Evolutionary conservation across 2,329 filamentous ascomycete species (phyloP).

Genomic region (Mariannaea elegans): DNA sequence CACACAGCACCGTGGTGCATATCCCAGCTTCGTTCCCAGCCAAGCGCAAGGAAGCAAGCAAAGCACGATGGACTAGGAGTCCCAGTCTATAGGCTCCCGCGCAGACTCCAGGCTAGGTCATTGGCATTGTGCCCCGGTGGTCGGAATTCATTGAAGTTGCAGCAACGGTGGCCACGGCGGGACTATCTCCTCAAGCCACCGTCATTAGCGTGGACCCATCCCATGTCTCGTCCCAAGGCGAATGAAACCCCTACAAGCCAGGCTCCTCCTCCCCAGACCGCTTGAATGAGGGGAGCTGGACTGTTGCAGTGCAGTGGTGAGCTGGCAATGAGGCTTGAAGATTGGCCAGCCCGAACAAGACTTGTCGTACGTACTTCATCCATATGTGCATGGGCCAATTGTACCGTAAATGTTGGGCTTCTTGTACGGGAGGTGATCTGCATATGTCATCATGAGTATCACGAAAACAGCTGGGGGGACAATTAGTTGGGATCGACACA

Average conservation of each 20-base stretch:
- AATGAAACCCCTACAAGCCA: conserved; percentile 33
- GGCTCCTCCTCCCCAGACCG: conserved; percentile 19
- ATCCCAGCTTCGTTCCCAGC: conserved; percentile 5
- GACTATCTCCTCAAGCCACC: conserved; percentile 35
- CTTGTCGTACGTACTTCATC: conserved; percentile 1
- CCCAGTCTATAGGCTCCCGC: conserved; percentile 4
- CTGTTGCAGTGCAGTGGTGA: conserved; percentile 8
- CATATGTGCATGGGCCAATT: neutral
- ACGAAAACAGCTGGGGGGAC: neutral
- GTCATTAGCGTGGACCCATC: conserved; percentile 32
- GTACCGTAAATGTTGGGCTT: neutral
- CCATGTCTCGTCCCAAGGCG: conserved; percentile 14
- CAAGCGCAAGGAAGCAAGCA: conserved; percentile 5
- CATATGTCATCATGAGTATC: neutral
- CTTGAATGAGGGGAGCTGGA: conserved; percentile 8
- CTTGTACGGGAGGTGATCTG: conserved; percentile 10
- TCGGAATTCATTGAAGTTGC: conserved; percentile 33
- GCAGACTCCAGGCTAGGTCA: conserved; percentile 27
- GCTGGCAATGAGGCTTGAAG: conserved; percentile 29
- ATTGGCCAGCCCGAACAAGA: conserved; percentile 21
- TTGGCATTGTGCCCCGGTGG: conserved; percentile 20
- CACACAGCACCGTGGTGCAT: neutral
- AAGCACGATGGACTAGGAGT: conserved; percentile 4
- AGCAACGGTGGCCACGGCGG: conserved; percentile 29
- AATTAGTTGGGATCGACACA: neutral